Conservation (phyloP, 2,329 filamentous ascomycete genomes). For the Trichophyton simii region DNA sequence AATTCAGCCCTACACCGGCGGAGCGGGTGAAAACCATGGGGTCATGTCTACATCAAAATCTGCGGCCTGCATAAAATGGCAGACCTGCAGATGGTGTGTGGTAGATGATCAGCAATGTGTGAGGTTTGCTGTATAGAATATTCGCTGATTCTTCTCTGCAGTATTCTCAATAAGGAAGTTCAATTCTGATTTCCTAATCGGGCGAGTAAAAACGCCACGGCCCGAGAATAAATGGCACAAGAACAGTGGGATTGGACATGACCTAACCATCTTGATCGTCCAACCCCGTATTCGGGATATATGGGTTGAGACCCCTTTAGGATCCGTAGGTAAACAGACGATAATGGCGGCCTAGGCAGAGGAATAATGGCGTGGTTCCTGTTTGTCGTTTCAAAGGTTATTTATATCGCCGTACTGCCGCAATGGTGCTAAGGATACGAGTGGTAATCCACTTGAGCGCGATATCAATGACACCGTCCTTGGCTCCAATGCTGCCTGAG, state of each 20-base stretch:
- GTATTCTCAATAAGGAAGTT: background rate
- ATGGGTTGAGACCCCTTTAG: background rate
- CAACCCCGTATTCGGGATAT: background rate
- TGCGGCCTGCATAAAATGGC: background rate
- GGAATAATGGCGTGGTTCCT: background rate
- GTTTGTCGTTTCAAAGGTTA: background rate
- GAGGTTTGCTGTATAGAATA: background rate
- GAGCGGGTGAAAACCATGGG: background rate
- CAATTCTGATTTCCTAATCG: background rate
- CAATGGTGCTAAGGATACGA: background rate
- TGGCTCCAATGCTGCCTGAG: constrained; percentile 6
- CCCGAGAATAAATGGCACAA: background rate
- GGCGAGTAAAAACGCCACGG: background rate
- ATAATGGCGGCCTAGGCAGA: background rate
- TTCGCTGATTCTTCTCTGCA: background rate
- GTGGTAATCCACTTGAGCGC: background rate
- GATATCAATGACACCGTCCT: background rate
- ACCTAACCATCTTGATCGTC: background rate
- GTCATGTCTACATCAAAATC: background rate
- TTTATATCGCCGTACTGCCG: background rate
- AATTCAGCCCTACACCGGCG: background rate
- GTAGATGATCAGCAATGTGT: background rate
- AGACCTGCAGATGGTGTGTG: background rate
- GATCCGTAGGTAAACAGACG: no score
- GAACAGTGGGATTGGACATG: background rate